Base-by-base conservation (phyloP, 2,329 filamentous ascomycete species). In the Monilinia polystroma region DNA sequence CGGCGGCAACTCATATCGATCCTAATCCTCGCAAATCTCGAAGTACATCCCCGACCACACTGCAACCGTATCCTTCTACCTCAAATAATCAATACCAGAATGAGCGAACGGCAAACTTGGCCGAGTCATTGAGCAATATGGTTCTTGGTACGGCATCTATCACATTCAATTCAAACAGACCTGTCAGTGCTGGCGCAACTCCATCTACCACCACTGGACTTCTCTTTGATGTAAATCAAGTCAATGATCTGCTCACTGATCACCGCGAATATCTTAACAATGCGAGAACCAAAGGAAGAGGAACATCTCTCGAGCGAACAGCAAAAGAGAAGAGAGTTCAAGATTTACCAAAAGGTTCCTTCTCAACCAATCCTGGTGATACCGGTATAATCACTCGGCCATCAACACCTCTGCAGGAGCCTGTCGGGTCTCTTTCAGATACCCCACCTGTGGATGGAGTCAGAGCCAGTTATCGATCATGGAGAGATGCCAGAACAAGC, bases 251-350 rank as follows among this genome's bases (percentile, higher is more conserved):
- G 68, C 71, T 79, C 41, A 73, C 74, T 51, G 75, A 75, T 66
- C 77, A 79, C 62, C 75, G 77, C 51, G 77, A 78, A 16, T 73
- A 75, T 29, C 73, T 79, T 62, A 68, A 70, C 56, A 57, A 29
- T 51, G 54, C 54, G 26, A 76, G 72, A 41, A 49, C 62, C 7
- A 70, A 71, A 68, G 72, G 71, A 53, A 65, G 79, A 69, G 78
- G 78, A n/a, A 78, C 76, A 35, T 81, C 80, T 26, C 69, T 80
- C 38, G 80, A 81, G 70, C 75, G 79, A n/a, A 80, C 79, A 5
- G 77, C 79, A 8, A 79, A 78, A 70, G 80, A 81, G 70, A 77
- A 75, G 52, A 76, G 76, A 66, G 67, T 77, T 38, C 76, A 76
- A 64, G 73, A 77, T 41, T 55, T 74, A 51, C 73, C 76, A 59